These are phyloP conservation scores for Venturia asperata DNA, from an alignment of 2,329 filamentous ascomycete genomes.

Conservation along the genomic window DNA sequence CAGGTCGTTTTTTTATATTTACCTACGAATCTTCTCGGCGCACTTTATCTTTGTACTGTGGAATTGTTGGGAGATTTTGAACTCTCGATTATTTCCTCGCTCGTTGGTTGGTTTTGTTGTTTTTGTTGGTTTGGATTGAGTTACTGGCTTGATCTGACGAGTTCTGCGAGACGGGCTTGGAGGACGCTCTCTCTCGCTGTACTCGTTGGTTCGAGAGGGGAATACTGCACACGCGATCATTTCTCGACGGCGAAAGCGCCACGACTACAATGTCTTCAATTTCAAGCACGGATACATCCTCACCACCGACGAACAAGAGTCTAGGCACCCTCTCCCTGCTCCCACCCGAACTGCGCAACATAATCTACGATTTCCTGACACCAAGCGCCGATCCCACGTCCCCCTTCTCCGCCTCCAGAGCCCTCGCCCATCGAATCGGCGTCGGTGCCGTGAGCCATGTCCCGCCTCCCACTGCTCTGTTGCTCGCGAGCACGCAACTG, in stretches of 20 bases:
- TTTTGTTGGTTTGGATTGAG: not conserved
- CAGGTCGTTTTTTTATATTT: not conserved
- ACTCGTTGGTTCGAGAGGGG: too few relatives aligned
- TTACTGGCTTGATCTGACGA: too few relatives aligned
- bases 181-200: too few relatives aligned
- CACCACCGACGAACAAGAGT: not conserved
- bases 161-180: too few relatives aligned
- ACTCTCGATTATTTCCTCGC: too few relatives aligned
- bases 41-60: not conserved
- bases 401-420: not conserved
- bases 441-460: not conserved
- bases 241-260: too few relatives aligned
- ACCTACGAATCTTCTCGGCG: not conserved
- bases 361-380: conserved; percentile 12
- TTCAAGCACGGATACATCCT: not conserved
- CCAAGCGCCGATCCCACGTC: not conserved
- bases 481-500: not conserved
- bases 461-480: conserved; percentile 1
- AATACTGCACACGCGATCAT: too few relatives aligned
- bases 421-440: not conserved
- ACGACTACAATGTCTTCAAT: not conserved
- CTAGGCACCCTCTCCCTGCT: not conserved
- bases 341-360: conserved; percentile 13
- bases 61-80: too few relatives aligned
- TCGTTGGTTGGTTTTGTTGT: not conserved